Base-by-base conservation (phyloP, 306 rosid genomes). In the Prunus salicina region DNA sequence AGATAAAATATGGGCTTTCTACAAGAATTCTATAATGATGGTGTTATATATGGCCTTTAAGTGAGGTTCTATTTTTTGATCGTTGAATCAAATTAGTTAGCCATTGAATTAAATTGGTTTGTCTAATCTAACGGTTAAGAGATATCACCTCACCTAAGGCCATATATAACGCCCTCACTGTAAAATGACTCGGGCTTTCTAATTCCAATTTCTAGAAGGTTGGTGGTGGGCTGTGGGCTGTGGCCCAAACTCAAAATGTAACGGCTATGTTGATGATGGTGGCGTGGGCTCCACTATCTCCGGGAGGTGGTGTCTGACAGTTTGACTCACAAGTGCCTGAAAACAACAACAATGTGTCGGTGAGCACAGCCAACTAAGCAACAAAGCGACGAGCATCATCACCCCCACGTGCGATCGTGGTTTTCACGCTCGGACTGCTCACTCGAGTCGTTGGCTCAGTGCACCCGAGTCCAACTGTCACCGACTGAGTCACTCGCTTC, bases 271-370 rank as follows among this genome's bases (percentile, higher is more conserved):
- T 63, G 69, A 66, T 45, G 68, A 57, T 45, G 68, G 52, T 13
- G 4, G 43, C 24, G 24, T 20, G 81, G 75, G 63, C 24, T 46
- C 80, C 61, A 57, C 74, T 45, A 11, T 67, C 45, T 27, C 58
- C 52, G 52, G 30, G 63, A 43, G 53, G 74, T 19, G 12, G 9
- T 55, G 53, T 6, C 57, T 24, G 28, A 12, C 28, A 5, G 14
- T 10, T 53, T 70, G 62, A 69, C 63, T 12, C 27, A 13, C 24
- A 13, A 22, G 16, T 43, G 61, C 52, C 61, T 50, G 67, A 58
- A 2, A 8, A n/a, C 60, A 53, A 20, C 68, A 56, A 20, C 53
- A 5, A 66, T 55, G 12, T 86, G 90, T 86, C 90, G 87, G 87
- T 45, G 86, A 3, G 45, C 50, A 27, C 25, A 27, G 53, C 80